Base-by-base conservation (phyloP, 306 rosid species). In the Potentilla sterilis region DNA sequence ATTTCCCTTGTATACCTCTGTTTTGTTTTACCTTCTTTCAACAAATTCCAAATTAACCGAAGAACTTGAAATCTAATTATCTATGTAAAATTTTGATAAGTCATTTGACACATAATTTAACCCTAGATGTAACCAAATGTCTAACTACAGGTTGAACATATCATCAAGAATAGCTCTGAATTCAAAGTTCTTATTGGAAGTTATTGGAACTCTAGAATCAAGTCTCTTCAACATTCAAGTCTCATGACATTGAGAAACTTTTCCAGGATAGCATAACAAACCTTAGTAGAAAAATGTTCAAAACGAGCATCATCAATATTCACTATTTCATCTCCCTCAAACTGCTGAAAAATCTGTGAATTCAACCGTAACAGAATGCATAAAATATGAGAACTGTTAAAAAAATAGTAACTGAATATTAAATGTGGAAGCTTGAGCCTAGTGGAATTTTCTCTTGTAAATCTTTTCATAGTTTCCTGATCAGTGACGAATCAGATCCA, bases 291-390 rank as follows among this genome's bases (percentile, higher is more conserved):
- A 81, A 94, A 94, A 83, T 91, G 90, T 74, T 92, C 89, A 81
- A 92, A 90, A 62, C 98, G 96, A 69, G 93, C 91, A 86, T 90
- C 90, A 63, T 94, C 91, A 75, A 87, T 90, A 75, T 92, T 82
- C 74, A 75, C 79, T 57, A 92, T 84, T 72, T 95, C 81, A 70
- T 90, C 89, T 64, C 85, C 83, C 72, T 79, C 78, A 82, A 90
- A 87, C 59, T 95, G 84, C 82, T 88, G 93, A 78, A 85, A 94
- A 72, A 89, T 73, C 98, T 94, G 85, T 16, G 69, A 84, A 22
- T 81, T 61, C 68, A 81, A 80, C 43, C 47, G 74, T 51, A 57
- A 74, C 55, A 83, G 15, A 11, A 62, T 46, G 59, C 57, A 68
- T 84, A 72, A 81, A 65, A 66, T 52, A 75, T n/a, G 48, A 54